These are phyloP conservation scores for Jackrogersella minutella DNA, from an alignment of 495 filamentous ascomycete species.

Conservation along the genomic window DNA sequence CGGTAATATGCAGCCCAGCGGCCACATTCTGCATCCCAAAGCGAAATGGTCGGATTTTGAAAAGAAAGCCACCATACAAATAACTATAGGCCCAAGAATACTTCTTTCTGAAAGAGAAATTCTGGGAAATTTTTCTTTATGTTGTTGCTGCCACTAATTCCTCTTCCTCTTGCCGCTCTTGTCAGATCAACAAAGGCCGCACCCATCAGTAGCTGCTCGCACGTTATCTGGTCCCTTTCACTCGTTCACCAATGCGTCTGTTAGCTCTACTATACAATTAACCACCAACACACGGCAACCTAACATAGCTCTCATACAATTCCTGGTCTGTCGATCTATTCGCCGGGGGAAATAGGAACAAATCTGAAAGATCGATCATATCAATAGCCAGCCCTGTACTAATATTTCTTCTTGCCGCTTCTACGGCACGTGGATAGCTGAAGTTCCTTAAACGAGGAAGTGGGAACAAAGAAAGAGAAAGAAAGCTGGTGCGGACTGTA, in stretches of 20 bases:
- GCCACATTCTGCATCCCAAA: constrained; percentile 34
- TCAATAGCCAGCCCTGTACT: constrained; percentile 12
- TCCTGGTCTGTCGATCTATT: background rate
- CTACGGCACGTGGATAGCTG: constrained; percentile 17
- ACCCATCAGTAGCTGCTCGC: constrained; percentile 23
- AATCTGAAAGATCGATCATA: constrained; percentile 9
- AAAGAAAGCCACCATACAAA: constrained; percentile 44
- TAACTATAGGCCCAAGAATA: constrained; percentile 40
- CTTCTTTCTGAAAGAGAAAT: constrained; percentile 31
- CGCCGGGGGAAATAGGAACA: background rate
- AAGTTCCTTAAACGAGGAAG: constrained; percentile 23
- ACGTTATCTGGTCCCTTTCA: constrained; percentile 19
- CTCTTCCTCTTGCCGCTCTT: constrained; percentile 12
- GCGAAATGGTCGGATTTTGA: constrained; percentile 16
- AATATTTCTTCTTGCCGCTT: constrained; percentile 19
- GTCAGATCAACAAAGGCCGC: constrained; percentile 39
- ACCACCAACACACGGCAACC: background rate
- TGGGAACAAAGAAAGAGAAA: constrained; percentile 39
- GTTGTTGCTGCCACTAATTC: constrained; percentile 25
- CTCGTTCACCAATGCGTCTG: constrained; percentile 4
- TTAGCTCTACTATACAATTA: constrained; percentile 8
- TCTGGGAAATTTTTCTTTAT: constrained; percentile 36
- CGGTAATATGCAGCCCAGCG: constrained; percentile 36
- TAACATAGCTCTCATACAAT: constrained; percentile 1
- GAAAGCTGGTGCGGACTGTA: constrained; percentile 29